Base-by-base conservation (phyloP, 2,329 filamentous ascomycete genomes). In the Xylariaceae sp. region DNA sequence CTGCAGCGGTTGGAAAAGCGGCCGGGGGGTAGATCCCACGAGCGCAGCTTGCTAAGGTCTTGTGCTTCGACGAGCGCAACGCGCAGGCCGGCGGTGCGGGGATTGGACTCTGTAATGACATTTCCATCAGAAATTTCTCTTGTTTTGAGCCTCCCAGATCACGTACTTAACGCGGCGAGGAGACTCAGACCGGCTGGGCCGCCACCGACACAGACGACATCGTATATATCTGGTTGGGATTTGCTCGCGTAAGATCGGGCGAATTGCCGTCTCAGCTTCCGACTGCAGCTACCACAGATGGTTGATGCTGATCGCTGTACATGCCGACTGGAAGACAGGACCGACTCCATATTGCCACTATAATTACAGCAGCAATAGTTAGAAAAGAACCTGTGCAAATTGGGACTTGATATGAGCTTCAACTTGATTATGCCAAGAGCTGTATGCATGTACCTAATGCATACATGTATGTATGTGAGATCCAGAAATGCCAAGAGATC, bases 1-100 rank as follows among this genome's bases (percentile, higher is more conserved):
- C 87, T 95, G 67, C 90, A 95, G 57, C 92, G 82, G 67, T 98
- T 97, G 43, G 90, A 95, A 68, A 83, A 98, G 52, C 78, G 71
- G 36, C 77, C 75, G 5, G 75, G 62, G 3, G 80, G 77, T 6
- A 85, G 77, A 37, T 76, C 76, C 70, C 83, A 88, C 16, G 74
- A 65, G 34, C 75, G 75, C 36, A 76, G 73, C 54, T 83, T 85
- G 50, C 73, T 68, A 23, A 98, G 76, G 58, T 94, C 83, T 65
- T 96, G 89, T 24, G 83, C 83, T 69, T 98, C 92, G 54, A 98
- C 76, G 43, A 98, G 79, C 44, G 90, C 92, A 30, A 96, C 76
- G 54, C 83, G 85, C 17, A 98, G 78, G 46, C 79, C 72, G 19
- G 82, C 78, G 2, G 92, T 94, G 13, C 76, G 66, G 5, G 84